Evolutionary conservation across 2,329 filamentous ascomycete species (phyloP), one percentile per base, ranked within the genome.

Genomic region (Colletotrichum cordylinicola): DNA sequence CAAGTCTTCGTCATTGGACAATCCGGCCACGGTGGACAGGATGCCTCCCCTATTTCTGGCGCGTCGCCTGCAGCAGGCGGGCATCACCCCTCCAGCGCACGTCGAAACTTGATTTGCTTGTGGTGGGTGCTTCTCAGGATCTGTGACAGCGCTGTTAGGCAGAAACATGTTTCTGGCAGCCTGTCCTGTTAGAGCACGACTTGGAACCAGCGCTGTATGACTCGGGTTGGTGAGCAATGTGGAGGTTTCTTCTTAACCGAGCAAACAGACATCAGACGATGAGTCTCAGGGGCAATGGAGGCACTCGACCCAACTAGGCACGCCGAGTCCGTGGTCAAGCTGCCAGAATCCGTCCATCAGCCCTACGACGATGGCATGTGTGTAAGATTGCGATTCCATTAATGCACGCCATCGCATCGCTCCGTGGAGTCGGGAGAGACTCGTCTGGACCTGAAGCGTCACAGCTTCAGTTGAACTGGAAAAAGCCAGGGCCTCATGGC

Each of bases 21-120:
- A 75, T 64, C 43, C 31, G 13, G 27, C 24, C 29, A n/a, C 12
- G 21, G 33, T 21, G 69, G 62, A 61, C 60, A 35, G 70, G 73
- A 73, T 75, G 73, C 73, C 64, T 75, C 73, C 39, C 72, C 72
- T 75, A 75, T 67, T 71, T 75, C 64, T 75, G 67, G 62, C 55
- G 52, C 62, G 60, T 24, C 60, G 67, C 56, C 37, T 70, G 72
- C 72, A 65, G 64, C 55, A 73, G 39, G 29, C 73, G 55, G 27
- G 73, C 73, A 75, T 73, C 29, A 71, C 48, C 72, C 75, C 55
- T 75, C 52, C 48, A 64, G 43, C 29, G 18, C 31, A 24, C 4
- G 48, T 67, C 24, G 27, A 43, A 15, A n/a, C 21, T 56, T 77
- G 61, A 75, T 77, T 77, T 75, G 75, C 39, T 77, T 8, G 60